A percentile compares a stretch with the other conserved stretches of the same genome.
Conservation (phyloP, 192 early-diverging fungal species). For the Coemansia umbellata region DNA sequence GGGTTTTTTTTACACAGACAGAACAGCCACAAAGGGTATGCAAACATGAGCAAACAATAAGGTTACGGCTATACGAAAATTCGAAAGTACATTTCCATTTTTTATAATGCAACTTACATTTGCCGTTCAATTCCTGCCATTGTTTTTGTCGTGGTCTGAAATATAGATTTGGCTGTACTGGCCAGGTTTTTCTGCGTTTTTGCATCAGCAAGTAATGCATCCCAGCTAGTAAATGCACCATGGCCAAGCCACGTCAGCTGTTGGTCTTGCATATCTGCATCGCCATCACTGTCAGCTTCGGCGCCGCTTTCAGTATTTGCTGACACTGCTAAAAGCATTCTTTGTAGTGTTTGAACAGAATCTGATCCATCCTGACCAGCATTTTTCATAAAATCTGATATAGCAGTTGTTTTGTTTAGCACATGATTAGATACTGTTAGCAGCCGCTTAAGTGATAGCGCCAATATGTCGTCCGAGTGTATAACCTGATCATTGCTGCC, state of each 20-base stretch:
- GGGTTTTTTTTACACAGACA: too few relatives aligned
- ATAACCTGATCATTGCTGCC: slow-evolving; percentile 15
- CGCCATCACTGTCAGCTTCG: background rate
- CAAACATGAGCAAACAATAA: too few relatives aligned
- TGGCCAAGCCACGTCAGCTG: slow-evolving; percentile 16
- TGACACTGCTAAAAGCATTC: background rate
- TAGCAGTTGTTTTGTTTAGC: background rate
- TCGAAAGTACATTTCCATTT: too few relatives aligned
- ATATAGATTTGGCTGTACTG: background rate
- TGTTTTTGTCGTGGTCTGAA: slow-evolving; percentile 5
- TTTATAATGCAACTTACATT: slow-evolving; percentile 43
- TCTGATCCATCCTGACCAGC: background rate
- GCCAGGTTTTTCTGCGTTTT: slow-evolving; percentile 1
- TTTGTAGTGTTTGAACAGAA: too few relatives aligned
- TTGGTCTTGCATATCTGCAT: slow-evolving; percentile 1
- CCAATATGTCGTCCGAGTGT: slow-evolving; percentile 29
- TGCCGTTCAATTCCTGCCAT: slow-evolving; percentile 14
- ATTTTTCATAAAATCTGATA: background rate
- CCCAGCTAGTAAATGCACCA: slow-evolving; percentile 38
- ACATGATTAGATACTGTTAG: slow-evolving; percentile 10
- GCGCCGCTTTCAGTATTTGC: too few relatives aligned
- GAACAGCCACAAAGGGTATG: too few relatives aligned
- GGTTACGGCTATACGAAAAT: too few relatives aligned
- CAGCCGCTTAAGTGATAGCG: slow-evolving; percentile 34
- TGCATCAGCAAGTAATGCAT: slow-evolving; percentile 23